Evolutionary conservation across 192 early-diverging fungal genomes (phyloP).

Genomic region (Blastocladiella britannica): DNA sequence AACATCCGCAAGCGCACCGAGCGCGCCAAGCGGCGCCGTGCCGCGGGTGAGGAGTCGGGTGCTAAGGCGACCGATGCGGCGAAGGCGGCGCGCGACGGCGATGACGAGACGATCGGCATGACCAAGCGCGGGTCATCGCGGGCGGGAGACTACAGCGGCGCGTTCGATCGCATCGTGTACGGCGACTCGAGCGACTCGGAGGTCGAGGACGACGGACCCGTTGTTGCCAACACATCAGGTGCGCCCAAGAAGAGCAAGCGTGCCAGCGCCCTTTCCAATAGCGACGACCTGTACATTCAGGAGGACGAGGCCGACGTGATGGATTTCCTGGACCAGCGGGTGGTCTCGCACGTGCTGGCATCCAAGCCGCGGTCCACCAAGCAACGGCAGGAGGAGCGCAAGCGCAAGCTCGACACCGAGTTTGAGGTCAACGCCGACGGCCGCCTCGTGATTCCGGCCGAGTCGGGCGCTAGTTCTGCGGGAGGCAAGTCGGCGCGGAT

Average conservation of each 20-base stretch:
- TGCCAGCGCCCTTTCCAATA: too few species aligned
- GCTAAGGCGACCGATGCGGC: too few species aligned
- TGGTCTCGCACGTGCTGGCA: conserved; percentile 32
- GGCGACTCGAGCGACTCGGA: conserved; percentile 17
- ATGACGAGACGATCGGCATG: conserved; percentile 20
- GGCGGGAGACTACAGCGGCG: not conserved
- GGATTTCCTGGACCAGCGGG: conserved; percentile 76
- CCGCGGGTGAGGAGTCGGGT: conserved; percentile 3
- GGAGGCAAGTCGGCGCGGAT: conserved; percentile 7
- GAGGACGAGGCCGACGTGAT: conserved; percentile 28
- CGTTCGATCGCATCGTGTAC: conserved; percentile 8
- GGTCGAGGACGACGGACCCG: conserved; percentile 36
- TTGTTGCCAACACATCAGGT: not conserved
- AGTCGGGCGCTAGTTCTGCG: conserved; percentile 3
- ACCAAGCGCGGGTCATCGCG: conserved; percentile 17
- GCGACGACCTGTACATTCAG: conserved; percentile 18
- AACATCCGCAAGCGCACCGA: conserved; percentile 87
- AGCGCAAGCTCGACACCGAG: conserved; percentile 9
- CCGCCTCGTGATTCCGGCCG: conserved; percentile 46
- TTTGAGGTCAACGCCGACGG: conserved; percentile 58
- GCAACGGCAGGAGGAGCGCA: not conserved
- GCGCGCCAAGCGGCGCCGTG: conserved; percentile 57
- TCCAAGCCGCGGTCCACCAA: not conserved
- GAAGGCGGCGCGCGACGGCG: conserved; percentile 14
- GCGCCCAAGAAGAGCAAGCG: not conserved